Conservation (phyloP, 1,284 basidiomycete genomes). For the Retiboletus flavoniger region DNA sequence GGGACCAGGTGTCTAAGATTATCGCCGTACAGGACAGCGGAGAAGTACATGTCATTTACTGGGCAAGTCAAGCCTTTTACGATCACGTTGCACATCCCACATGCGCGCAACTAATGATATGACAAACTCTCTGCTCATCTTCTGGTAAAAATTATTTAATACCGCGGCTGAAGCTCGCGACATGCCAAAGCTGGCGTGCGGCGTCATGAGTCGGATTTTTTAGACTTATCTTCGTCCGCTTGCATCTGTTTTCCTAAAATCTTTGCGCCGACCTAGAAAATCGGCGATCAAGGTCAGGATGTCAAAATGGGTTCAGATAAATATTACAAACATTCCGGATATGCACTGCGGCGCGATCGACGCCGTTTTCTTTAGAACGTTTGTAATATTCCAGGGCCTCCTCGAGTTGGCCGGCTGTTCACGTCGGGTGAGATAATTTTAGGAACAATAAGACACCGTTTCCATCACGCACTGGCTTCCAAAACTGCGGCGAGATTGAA, state of each 20-base stretch:
- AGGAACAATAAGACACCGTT: slow-evolving; percentile 34
- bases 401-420: slow-evolving; percentile 72
- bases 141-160: neutral
- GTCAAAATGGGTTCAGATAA: slow-evolving; percentile 14
- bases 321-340: slow-evolving; percentile 69
- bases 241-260: slow-evolving; percentile 68
- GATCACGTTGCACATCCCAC: slow-evolving; percentile 6
- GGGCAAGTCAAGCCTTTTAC: slow-evolving; percentile 14
- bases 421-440: slow-evolving; percentile 30
- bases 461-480: slow-evolving; percentile 70
- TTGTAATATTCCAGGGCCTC: slow-evolving; percentile 81
- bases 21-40: slow-evolving; percentile 11
- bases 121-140: slow-evolving; percentile 19
- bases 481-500: slow-evolving; percentile 92
- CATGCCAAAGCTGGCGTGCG: slow-evolving; percentile 2
- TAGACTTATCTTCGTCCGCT: slow-evolving; percentile 31
- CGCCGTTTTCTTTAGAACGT: slow-evolving; percentile 73
- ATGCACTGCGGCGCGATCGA: slow-evolving; percentile 83
- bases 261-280: slow-evolving; percentile 70
- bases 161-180: slow-evolving; percentile 6
- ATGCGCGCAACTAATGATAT: slow-evolving; percentile 11
- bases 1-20: slow-evolving; percentile 26
- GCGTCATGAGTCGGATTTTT: slow-evolving; percentile 32
- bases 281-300: slow-evolving; percentile 13
- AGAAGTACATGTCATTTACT: slow-evolving; percentile 13